Conservation (phyloP, 306 rosid species). For the Pachyrhizus erosus region DNA sequence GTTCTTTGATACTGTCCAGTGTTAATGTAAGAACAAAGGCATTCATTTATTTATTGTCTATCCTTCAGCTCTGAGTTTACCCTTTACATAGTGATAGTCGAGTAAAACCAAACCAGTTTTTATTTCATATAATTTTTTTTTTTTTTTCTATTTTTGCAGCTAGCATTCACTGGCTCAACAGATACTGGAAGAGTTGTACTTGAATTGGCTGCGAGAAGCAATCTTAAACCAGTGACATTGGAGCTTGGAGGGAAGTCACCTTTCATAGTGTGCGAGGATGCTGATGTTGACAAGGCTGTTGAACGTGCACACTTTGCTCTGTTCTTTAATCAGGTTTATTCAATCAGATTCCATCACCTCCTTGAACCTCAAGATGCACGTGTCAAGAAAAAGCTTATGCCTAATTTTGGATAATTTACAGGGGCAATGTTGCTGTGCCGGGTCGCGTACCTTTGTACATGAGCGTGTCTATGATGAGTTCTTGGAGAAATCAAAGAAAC, state of each 20-base stretch:
- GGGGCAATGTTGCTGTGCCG: conserved; percentile 99
- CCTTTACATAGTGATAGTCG: not conserved
- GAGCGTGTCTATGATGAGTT: conserved; percentile 89
- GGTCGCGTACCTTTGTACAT: conserved; percentile 93
- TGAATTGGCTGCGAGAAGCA: conserved; percentile 85
- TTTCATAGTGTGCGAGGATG: conserved; percentile 85
- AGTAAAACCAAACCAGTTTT: not conserved
- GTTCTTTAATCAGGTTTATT: conserved; percentile 86
- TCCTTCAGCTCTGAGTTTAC: not conserved
- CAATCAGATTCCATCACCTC: conserved; percentile 13
- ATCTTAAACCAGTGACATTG: conserved; percentile 85
- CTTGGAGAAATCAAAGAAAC: conserved; percentile 82
- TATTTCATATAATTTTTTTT: not conserved
- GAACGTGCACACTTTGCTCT: conserved; percentile 93
- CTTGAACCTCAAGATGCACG: not conserved
- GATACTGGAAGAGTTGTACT: conserved; percentile 73
- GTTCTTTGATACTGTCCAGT: not conserved
- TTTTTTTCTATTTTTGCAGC: conserved; percentile 50
- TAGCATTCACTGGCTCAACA: conserved; percentile 95
- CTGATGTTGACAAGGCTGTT: conserved; percentile 81
- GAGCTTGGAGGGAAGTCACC: conserved; percentile 99
- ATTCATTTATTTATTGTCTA: not conserved
- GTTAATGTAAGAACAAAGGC: not conserved
- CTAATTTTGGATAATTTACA: conserved; percentile 38
- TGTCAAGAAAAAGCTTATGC: conserved; percentile 13